A percentile compares a stretch with the other conserved stretches of the same genome.
phyloP scores from a whole-genome alignment of 2,329 filamentous ascomycete species.

The Pseudocercospora fuligena region DNA sequence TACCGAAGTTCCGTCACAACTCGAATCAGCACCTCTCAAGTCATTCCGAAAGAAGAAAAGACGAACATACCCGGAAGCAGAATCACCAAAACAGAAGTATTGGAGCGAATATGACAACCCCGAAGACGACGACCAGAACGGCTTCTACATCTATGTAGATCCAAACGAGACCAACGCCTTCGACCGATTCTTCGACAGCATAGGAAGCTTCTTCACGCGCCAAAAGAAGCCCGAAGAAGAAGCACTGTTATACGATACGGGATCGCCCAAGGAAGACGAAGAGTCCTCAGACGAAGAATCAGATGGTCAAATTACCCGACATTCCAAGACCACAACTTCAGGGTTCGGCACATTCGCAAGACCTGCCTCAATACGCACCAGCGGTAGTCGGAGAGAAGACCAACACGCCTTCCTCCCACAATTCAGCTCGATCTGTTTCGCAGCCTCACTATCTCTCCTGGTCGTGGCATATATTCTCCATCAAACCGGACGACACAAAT shows the following conservation, averaged over 20 bases:
- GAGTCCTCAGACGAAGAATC: slow-evolving; percentile 40
- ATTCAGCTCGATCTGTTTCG: slow-evolving; percentile 58
- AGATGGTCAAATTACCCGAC: neutral
- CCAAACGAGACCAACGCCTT: slow-evolving; percentile 71
- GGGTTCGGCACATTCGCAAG: slow-evolving; percentile 27
- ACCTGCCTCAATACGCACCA: slow-evolving; percentile 8
- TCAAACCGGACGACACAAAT: slow-evolving; percentile 68
- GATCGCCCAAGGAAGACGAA: slow-evolving; percentile 32
- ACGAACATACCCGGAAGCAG: slow-evolving; percentile 37
- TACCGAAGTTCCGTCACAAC: slow-evolving; percentile 40
- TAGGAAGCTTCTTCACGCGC: slow-evolving; percentile 45
- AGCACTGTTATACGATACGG: slow-evolving; percentile 25
- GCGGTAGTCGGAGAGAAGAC: neutral
- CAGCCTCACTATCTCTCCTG: slow-evolving; percentile 66
- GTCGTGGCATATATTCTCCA: slow-evolving; percentile 69
- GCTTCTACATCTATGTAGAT: slow-evolving; percentile 76
- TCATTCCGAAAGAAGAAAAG: slow-evolving; percentile 51
- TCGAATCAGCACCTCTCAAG: slow-evolving; percentile 46
- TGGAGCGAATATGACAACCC: slow-evolving; percentile 90
- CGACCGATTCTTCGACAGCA: slow-evolving; percentile 61
- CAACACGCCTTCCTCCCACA: slow-evolving; percentile 27
- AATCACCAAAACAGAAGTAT: slow-evolving; percentile 53
- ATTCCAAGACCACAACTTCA: neutral
- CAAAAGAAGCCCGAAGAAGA: slow-evolving; percentile 36
- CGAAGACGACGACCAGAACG: slow-evolving; percentile 66